Evolutionary conservation across 75 land plant species (phyloP).

Genomic region (Adiantum capillusveneris): DNA sequence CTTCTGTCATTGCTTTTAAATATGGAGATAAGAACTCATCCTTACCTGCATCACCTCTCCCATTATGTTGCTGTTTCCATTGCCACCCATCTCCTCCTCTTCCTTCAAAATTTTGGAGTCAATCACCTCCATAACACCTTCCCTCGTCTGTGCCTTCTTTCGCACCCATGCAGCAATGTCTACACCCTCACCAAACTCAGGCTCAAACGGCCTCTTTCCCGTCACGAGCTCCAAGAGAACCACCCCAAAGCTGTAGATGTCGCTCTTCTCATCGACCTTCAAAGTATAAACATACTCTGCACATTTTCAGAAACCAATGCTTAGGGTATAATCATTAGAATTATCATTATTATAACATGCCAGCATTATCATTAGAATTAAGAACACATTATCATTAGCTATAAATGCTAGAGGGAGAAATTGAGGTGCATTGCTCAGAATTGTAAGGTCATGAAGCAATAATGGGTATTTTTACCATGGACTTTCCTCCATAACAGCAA

Average conservation of each 20-base stretch:
- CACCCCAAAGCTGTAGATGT: constrained; percentile 89
- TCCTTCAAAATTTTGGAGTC: constrained; percentile 43
- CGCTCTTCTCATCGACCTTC: constrained; percentile 77
- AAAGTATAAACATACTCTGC: constrained; percentile 87
- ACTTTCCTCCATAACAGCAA: too few species aligned
- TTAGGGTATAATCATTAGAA: background rate
- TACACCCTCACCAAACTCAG: constrained; percentile 63
- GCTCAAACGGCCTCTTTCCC: constrained; percentile 61
- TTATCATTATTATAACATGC: background rate
- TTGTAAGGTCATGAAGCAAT: too few species aligned
- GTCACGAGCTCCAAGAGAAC: constrained; percentile 80
- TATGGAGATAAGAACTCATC: background rate
- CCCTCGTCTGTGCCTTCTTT: constrained; percentile 27
- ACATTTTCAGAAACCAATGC: constrained; percentile 1
- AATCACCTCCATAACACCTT: constrained; percentile 35
- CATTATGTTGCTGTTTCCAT: background rate
- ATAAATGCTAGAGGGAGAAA: too few species aligned
- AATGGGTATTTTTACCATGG: too few species aligned
- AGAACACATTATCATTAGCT: background rate
- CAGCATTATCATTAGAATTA: background rate
- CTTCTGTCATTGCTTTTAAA: background rate
- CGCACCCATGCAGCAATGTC: constrained; percentile 69
- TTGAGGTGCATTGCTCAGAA: too few species aligned
- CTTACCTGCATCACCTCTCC: too few species aligned
- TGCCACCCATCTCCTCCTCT: constrained; percentile 18